These are phyloP conservation scores for Thelonectria blattea DNA, from an alignment of 2,329 filamentous ascomycete genomes.

Conservation along the genomic window DNA sequence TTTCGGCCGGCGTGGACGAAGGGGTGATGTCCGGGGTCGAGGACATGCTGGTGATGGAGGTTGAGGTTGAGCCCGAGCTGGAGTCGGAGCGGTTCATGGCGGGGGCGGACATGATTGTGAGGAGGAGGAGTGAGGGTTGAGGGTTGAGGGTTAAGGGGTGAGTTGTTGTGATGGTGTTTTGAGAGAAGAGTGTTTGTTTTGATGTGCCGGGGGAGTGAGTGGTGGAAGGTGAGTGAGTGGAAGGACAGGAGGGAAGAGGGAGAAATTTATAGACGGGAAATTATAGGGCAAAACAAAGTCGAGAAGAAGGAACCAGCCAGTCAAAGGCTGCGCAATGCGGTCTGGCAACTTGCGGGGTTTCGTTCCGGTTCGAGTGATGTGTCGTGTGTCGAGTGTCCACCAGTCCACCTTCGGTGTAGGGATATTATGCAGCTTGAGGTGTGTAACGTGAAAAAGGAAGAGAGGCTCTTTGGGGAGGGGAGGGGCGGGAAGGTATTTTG, in stretches of 20 bases:
- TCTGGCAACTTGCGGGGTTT: conserved; percentile 3
- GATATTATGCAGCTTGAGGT: too few relatives aligned
- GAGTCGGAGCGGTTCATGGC: conserved; percentile 20
- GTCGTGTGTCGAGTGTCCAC: conserved; percentile 17
- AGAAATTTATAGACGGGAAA: conserved; percentile 4
- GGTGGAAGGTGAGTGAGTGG: neutral
- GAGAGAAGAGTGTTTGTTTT: neutral
- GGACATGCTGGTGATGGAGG: conserved; percentile 27
- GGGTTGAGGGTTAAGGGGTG: neutral
- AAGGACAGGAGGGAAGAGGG: neutral
- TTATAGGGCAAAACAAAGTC: neutral
- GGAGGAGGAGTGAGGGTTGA: neutral
- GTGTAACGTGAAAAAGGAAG: neutral
- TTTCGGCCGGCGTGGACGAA: conserved; percentile 30
- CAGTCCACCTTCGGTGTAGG: neutral
- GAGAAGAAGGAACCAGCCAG: neutral
- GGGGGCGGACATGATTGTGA: conserved; percentile 17
- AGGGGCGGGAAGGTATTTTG: too few relatives aligned
- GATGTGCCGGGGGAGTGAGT: neutral
- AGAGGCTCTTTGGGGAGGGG: neutral
- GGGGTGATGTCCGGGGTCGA: conserved; percentile 33
- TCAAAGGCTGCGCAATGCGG: neutral
- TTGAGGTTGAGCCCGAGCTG: conserved; percentile 20
- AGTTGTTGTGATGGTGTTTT: neutral
- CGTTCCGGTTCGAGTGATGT: neutral